Evolutionary conservation across 139 green algal genomes (phyloP).

Genomic region (Chlamydomonas sphaeroides): DNA sequence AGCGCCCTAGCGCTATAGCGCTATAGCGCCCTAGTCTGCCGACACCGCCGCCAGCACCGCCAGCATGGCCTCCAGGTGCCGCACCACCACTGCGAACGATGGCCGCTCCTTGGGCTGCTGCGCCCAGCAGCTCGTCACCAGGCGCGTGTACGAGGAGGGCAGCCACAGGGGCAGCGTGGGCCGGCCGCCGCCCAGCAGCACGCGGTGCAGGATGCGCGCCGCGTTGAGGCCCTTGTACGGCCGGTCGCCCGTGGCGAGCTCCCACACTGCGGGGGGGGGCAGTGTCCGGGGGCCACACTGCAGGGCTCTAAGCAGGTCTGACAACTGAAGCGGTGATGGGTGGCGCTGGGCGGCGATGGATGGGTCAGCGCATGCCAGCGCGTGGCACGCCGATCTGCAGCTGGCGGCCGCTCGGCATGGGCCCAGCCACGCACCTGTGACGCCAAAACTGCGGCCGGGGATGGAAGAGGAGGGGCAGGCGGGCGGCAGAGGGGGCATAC

Average conservation of each 20-base stretch:
- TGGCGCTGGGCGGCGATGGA: neutral
- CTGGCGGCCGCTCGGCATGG: no score
- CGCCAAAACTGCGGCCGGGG: no score
- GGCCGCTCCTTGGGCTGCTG: constrained; percentile 31
- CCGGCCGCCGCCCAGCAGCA: constrained; percentile 25
- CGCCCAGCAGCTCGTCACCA: constrained; percentile 11
- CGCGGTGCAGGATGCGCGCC: constrained; percentile 25
- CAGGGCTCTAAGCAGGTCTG: neutral
- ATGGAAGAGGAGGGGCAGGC: no score
- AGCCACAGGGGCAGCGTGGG: constrained; percentile 20
- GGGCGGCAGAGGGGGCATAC: no score
- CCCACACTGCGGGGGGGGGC: constrained; percentile 22
- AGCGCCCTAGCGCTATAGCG: no score
- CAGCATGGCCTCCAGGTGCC: neutral
- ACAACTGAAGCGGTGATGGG: neutral
- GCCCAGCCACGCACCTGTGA: no score
- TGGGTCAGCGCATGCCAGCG: no score
- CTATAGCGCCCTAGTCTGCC: no score
- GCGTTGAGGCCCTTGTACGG: constrained; percentile 35
- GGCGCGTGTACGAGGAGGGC: constrained; percentile 10
- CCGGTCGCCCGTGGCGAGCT: constrained; percentile 30
- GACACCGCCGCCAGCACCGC: no score
- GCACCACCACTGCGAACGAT: neutral
- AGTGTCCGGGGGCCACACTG: neutral
- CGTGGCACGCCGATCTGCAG: neutral